phyloP scores from a whole-genome alignment of 352 stramenopile species.

The Phytophthora multivora region DNA sequence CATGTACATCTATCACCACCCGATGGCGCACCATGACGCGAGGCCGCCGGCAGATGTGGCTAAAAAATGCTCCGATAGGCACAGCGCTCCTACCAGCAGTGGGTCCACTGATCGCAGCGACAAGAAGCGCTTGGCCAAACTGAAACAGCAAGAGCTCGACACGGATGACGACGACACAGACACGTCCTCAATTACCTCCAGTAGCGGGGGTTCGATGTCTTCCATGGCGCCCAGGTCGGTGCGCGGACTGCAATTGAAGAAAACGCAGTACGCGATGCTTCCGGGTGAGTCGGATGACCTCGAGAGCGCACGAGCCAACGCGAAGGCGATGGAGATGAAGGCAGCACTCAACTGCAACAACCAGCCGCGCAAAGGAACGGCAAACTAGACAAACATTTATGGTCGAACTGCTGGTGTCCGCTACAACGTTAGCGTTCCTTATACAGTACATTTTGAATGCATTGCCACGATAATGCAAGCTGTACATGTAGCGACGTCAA shows the following conservation, averaged over 20 bases:
- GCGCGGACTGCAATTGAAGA: conserved; percentile 46
- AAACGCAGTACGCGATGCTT: conserved; percentile 66
- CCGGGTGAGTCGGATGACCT: conserved; percentile 36
- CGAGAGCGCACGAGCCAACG: conserved; percentile 31
- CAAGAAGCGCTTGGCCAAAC: conserved; percentile 23
- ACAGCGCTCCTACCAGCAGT: background rate
- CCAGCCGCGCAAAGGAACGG: conserved; percentile 18
- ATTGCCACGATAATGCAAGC: conserved; percentile 3
- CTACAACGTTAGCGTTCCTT: background rate
- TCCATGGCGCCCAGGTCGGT: conserved; percentile 22
- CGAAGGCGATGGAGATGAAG: conserved; percentile 14
- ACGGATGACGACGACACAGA: conserved; percentile 22
- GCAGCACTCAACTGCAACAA: conserved; percentile 13
- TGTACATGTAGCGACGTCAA: too few relatives aligned
- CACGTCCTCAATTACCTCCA: conserved; percentile 20
- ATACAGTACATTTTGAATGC: conserved; percentile 27
- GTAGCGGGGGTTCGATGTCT: conserved; percentile 20
- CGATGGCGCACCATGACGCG: conserved; percentile 22
- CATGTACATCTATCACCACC: conserved; percentile 90
- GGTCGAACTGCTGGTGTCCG: background rate
- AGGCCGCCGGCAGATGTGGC: background rate
- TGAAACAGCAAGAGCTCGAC: conserved; percentile 19
- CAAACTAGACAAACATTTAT: background rate
- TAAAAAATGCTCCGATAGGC: conserved; percentile 18
- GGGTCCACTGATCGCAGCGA: conserved; percentile 17